Evolutionary conservation across 345 rosid genomes (phyloP).

Genomic region (Lagerstroemia speciosa): DNA sequence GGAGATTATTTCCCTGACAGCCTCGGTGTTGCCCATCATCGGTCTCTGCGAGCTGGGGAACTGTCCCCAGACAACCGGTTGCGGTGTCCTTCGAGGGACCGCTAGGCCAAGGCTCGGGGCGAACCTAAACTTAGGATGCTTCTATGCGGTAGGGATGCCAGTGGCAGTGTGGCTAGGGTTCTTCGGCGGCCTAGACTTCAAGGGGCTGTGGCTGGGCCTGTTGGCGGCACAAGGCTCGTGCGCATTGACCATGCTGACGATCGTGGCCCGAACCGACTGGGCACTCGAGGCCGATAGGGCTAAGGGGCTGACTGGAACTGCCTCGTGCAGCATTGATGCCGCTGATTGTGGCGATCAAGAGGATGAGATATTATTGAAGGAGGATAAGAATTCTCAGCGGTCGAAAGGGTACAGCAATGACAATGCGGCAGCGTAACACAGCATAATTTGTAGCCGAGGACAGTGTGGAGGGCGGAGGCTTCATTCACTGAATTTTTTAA

Average conservation of each 20-base stretch:
- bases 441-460: neutral
- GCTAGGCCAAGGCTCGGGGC: slow-evolving; percentile 84
- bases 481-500: neutral
- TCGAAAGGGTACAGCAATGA: neutral
- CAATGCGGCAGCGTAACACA: neutral
- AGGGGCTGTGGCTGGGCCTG: slow-evolving; percentile 76
- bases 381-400: neutral
- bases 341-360: neutral
- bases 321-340: neutral
- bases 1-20: slow-evolving; percentile 54
- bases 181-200: slow-evolving; percentile 46
- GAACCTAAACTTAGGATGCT: slow-evolving; percentile 72
- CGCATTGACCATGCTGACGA: slow-evolving; percentile 48
- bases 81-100: slow-evolving; percentile 78
- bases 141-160: slow-evolving; percentile 77
- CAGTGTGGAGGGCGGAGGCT: neutral
- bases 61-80: slow-evolving; percentile 79
- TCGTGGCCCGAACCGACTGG: slow-evolving; percentile 60
- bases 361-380: neutral
- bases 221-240: slow-evolving; percentile 84
- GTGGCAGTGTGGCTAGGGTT: slow-evolving; percentile 69
- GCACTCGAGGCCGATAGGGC: slow-evolving; percentile 51
- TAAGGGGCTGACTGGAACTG: slow-evolving; percentile 22
- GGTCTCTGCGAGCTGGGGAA: slow-evolving; percentile 88
- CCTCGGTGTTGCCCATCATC: slow-evolving; percentile 62